Evolutionary conservation across 495 filamentous ascomycete genomes (phyloP), one percentile per base, ranked within the genome.

Genomic region (Daldinia vernicosa): DNA sequence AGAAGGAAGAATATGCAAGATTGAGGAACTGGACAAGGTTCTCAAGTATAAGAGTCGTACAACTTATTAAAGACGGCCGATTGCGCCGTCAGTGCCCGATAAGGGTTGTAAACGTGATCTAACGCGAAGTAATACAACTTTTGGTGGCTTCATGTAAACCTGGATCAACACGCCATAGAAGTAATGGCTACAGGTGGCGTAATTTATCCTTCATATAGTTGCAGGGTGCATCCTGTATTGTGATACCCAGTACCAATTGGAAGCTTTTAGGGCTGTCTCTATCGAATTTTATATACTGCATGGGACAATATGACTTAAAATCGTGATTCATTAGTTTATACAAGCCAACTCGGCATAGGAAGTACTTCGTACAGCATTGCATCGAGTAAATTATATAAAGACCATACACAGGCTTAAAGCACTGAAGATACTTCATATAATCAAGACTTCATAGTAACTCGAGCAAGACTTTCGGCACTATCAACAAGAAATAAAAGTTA

Each of bases 41-140:
- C 57, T 39, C 35, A 47, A 54, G 53, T 40, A 40, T 47, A 24
- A 24, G 3, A 28, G 19, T 1, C n/a, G 33, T 32, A 15, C 61
- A 30, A 67, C 56, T 71, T 22, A 58, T 51, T 33, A 45, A 33
- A 28, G 7, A 6, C 59, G 39, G 26, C 59, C 47, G 58, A 62
- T 67, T 24, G 15, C 39, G 32, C 43, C 59, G 27, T 22, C n/a
- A 45, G 6, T 7, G 45, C 55, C 9, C 12, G 51, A 63, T 63
- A 45, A 33, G 43, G 45, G 8, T 33, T 55, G 58, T 53, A 58
- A 19, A 15, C 26, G 43, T 58, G 53, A 71, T 28, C 51, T 56
- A 45, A 54, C 17, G 14, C 7, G 14, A 63, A 55, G 69, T 63
- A 32, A 50, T 62, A 71, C 68, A 58, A 17, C 62, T 43, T 70